Conservation (phyloP, 2,329 filamentous ascomycete genomes). For the Magnaporthales sp. region DNA sequence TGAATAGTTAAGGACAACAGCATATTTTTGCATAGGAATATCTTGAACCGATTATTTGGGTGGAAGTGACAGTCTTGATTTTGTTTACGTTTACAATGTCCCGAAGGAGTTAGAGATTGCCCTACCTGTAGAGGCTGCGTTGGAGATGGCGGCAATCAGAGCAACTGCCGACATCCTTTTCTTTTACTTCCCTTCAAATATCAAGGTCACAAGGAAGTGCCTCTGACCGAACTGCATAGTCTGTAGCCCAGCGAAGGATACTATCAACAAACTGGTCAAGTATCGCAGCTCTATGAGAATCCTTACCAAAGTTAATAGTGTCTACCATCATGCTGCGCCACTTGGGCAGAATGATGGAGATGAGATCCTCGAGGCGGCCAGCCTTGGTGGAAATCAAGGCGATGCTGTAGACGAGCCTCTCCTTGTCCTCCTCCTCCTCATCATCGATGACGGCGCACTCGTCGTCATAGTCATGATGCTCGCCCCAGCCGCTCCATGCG, state of each 20-base stretch:
- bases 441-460: neutral
- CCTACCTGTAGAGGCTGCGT: too few relatives aligned
- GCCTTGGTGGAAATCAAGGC: neutral
- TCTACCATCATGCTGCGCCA: neutral
- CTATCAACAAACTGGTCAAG: neutral
- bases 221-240: neutral
- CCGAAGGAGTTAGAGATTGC: neutral
- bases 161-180: neutral
- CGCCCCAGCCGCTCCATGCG: neutral
- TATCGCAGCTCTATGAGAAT: neutral
- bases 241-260: neutral
- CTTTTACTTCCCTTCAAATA: neutral
- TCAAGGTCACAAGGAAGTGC: neutral
- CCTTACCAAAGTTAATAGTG: neutral
- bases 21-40: neutral
- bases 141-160: neutral
- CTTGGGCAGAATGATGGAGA: neutral
- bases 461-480: neutral
- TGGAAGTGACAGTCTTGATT: neutral
- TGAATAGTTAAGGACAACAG: neutral
- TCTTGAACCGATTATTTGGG: neutral
- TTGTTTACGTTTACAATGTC: neutral
- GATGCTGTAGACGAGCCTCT: neutral
- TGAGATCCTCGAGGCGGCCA: neutral
- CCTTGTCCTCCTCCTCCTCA: neutral